Evolutionary conservation across 2,329 filamentous ascomycete species (phyloP).

Genomic region (Mariannaea sp.): DNA sequence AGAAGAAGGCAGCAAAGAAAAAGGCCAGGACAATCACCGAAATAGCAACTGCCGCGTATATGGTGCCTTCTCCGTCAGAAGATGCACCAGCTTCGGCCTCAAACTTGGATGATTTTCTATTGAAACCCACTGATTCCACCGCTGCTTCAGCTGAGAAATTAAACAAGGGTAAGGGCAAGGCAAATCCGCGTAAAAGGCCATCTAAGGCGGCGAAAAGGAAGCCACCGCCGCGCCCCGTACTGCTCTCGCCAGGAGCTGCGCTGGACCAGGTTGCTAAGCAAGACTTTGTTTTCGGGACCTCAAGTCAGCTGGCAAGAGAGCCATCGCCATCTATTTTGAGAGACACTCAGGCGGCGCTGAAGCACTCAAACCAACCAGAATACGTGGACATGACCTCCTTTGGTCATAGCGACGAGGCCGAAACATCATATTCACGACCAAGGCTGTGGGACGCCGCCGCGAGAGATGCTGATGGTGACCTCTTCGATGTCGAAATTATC

Average conservation of each 20-base stretch:
- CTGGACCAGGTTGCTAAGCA: constrained; percentile 68
- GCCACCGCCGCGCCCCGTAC: constrained; percentile 49
- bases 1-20: constrained; percentile 64
- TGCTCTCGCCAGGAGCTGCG: constrained; percentile 73
- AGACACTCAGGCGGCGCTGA: constrained; percentile 66
- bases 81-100: constrained; percentile 43
- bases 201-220: constrained; percentile 48
- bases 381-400: constrained; percentile 47
- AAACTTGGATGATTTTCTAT: constrained; percentile 50
- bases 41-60: constrained; percentile 74
- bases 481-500: constrained; percentile 67
- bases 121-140: not conserved
- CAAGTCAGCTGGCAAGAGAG: constrained; percentile 77
- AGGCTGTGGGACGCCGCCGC: constrained; percentile 74
- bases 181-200: constrained; percentile 41
- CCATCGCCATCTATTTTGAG: constrained; percentile 70
- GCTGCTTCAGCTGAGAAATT: constrained; percentile 5
- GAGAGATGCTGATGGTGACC: constrained; percentile 65
- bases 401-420: constrained; percentile 46
- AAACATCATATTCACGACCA: constrained; percentile 38
- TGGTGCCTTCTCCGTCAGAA: constrained; percentile 40
- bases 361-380: constrained; percentile 56
- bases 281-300: constrained; percentile 84
- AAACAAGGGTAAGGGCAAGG: constrained; percentile 41
- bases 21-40: constrained; percentile 79